Evolutionary conservation across 2,329 filamentous ascomycete genomes (phyloP).

Genomic region (Coniochaeta ligniaria): DNA sequence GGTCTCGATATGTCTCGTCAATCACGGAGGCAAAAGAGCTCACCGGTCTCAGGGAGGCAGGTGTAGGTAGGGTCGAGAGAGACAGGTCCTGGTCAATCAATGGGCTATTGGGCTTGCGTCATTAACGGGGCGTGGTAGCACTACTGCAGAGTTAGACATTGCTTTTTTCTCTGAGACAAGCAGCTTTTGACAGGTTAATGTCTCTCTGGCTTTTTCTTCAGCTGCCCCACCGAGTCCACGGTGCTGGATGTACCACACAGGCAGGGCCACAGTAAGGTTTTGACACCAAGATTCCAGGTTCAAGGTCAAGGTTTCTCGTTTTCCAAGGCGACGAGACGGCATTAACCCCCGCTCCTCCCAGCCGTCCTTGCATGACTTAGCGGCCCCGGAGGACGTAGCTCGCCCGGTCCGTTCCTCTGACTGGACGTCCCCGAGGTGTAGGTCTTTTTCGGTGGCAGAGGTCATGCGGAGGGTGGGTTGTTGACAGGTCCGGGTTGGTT

Average conservation of each 20-base stretch:
- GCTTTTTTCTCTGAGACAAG: not conserved
- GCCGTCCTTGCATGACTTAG: slow-evolving; percentile 1
- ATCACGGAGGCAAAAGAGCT: not conserved
- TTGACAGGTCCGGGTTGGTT: no score
- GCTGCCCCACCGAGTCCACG: not conserved
- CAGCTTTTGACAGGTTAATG: no score
- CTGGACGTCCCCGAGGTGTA: not conserved
- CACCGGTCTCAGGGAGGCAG: not conserved
- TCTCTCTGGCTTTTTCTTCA: no score
- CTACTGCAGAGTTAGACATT: not conserved
- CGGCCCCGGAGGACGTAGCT: not conserved
- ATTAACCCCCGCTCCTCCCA: not conserved
- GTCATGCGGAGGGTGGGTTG: not conserved
- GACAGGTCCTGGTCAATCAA: not conserved
- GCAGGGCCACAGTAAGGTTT: no score
- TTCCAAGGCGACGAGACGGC: no score
- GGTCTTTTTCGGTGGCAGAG: not conserved
- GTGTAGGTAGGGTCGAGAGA: not conserved
- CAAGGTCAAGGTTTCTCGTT: not conserved
- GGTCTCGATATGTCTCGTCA: not conserved
- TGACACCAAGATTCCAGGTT: no score
- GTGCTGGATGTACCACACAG: not conserved
- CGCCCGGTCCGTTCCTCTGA: not conserved
- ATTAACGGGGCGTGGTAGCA: not conserved
- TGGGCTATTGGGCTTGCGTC: no score